A percentile compares a stretch with the other conserved stretches of the same genome.
Conservation (phyloP, 1,139 yeast genomes). For the Geotrichum candidum region DNA sequence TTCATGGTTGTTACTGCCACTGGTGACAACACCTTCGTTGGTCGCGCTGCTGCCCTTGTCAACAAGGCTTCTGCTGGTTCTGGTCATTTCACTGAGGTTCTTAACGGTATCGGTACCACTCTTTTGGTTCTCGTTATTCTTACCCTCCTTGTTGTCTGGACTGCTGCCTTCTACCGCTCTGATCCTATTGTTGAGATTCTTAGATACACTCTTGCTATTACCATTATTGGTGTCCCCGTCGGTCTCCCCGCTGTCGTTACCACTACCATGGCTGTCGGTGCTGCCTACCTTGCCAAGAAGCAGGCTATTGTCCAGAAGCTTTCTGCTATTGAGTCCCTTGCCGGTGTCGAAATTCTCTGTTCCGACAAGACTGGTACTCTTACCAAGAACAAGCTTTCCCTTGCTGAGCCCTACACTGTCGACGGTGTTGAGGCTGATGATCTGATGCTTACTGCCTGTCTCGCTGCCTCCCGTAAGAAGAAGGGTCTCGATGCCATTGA, state of each 20-base stretch:
- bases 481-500: slow-evolving; percentile 98
- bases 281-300: slow-evolving; percentile 97
- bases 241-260: slow-evolving; percentile 99
- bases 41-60: slow-evolving; percentile 95
- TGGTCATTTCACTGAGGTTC: slow-evolving; percentile 96
- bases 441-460: slow-evolving; percentile 95
- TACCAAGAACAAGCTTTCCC: slow-evolving; percentile 93
- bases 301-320: slow-evolving; percentile 97
- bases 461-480: slow-evolving; percentile 98
- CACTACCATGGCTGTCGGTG: slow-evolving; percentile 99
- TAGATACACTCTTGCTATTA: slow-evolving; percentile 88
- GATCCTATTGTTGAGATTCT: slow-evolving; percentile 81
- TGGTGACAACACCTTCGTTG: slow-evolving; percentile 89
- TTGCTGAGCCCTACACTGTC: slow-evolving; percentile 98
- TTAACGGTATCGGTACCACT: slow-evolving; percentile 95
- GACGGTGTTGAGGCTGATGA: slow-evolving; percentile 98
- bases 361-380: slow-evolving; percentile 99
- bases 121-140: slow-evolving; percentile 82
- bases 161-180: slow-evolving; percentile 93
- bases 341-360: slow-evolving; percentile 98
- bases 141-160: slow-evolving; percentile 87
- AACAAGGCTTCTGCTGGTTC: slow-evolving; percentile 91
- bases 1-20: slow-evolving; percentile 93
- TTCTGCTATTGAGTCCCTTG: slow-evolving; percentile 96
- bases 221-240: slow-evolving; percentile 99